Evolutionary conservation across 129 eudicot genomes (phyloP), one percentile per base, ranked within the genome.

Genomic region (Helichrysum umbraculigerum): DNA sequence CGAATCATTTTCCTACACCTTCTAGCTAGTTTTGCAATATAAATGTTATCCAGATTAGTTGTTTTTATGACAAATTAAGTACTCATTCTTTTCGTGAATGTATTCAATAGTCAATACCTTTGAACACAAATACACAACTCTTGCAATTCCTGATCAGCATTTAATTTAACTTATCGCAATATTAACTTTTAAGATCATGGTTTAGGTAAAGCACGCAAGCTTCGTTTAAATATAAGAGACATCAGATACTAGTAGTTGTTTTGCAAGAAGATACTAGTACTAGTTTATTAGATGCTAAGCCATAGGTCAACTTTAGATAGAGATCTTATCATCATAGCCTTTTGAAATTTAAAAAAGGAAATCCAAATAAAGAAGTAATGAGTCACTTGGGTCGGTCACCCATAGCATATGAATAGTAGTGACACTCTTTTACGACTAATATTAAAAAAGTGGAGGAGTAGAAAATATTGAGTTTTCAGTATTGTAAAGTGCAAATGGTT

Each of bases 291-390:
- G 79, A 66, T 76, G 54, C 79, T 76, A 76, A 65, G 33, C 65
- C 19, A 63, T 66, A 65, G 73, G 79, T 76, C 65, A 65, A 76
- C 79, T 76, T 66, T 76, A 76, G 54, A 76, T 76, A 76, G 32
- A 66, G 73, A 76, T 51, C 37, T 65, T 50, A 66, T 65, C 51
- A 51, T 17, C 30, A 3, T 51, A 71, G 32, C 65, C 51, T 52
- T 71, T 70, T 47, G 28, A 71, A 51, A 22, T 51, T 52, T 51
- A 3, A 7, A 35, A 71, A 54, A 71, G 7, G 15, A 71, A 50
- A 50, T 1, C 2, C 4, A 6, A 19, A 32, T 32, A 32, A 32
- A 32, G 4, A 4, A 2, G 34, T 32, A 32, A 32, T 32, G 34
- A 4, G 34, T 32, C 34, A 32, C 34, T 32, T 57, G 28, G 1